Base-by-base conservation (phyloP, 306 rosid genomes). In the Pterocarpus santalinus region DNA sequence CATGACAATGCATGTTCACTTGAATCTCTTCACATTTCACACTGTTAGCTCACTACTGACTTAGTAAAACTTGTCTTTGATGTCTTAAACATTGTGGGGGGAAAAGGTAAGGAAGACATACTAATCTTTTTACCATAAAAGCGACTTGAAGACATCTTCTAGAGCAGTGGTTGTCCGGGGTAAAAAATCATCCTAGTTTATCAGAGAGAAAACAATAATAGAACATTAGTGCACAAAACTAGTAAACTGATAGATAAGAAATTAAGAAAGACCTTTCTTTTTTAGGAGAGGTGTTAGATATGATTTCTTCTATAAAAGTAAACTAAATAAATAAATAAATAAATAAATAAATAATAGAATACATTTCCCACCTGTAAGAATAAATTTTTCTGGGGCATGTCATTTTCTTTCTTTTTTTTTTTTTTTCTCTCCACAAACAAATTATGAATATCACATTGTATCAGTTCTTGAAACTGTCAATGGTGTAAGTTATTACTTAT, bases 101-200 rank as follows among this genome's bases (percentile, higher is more conserved):
- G 17, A 6, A 84, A 81, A 15, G 35, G 85, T 2, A 52, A 78
- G 33, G 38, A 62, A 64, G 76, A 72, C 55, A 73, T 70, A 77
- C 80, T 65, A 86, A 60, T 38, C 10, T 52, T 30, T 72, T 85
- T 95, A 95, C 99, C 98, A 95, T 82, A 93, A 79, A 85, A 93
- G 87, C 56, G 91, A 90, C 80, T 89, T 95, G 93, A 80, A 95
- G 74, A 91, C 83, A 47, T 70, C 85, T 76, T 92, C 91, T 71
- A 90, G 71, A 64, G 97, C 91, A 12, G 96, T 87, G 7, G 94
- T 86, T 75, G 97, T 90, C 80, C 99, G 91, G 5, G 99, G 98
- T 85, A 93, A 87, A 90, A 95, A 93, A 86, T 95, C 99, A 34
- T 95, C 98, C 99, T 93, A 93, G 57, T 77, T 75, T 62, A 32